phyloP scores from a whole-genome alignment of 495 filamentous ascomycete species.

The Xylaria bambusicola region DNA sequence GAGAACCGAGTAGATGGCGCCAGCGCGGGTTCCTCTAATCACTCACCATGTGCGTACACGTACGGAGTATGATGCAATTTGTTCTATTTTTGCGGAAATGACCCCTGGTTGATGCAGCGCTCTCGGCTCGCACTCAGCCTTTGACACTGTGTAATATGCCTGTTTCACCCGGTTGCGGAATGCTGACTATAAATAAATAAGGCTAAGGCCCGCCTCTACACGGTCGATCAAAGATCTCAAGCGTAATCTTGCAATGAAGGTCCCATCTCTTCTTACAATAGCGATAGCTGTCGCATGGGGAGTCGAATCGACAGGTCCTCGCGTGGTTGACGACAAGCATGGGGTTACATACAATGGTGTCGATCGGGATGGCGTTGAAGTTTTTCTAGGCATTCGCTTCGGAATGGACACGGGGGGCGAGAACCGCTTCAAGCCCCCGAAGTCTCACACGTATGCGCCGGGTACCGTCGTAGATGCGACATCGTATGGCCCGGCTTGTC shows the following conservation, averaged over 20 bases:
- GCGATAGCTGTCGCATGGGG: background rate
- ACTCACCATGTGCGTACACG: too few species aligned
- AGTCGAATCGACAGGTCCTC: background rate
- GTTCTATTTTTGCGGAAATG: too few species aligned
- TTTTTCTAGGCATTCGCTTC: conserved; percentile 50
- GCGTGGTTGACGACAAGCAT: conserved; percentile 21
- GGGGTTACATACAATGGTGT: conserved; percentile 34
- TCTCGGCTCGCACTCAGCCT: too few species aligned
- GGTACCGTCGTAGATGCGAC: conserved; percentile 43
- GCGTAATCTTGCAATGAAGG: background rate
- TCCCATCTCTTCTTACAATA: conserved; percentile 26
- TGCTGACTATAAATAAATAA: too few species aligned
- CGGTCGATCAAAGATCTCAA: too few species aligned
- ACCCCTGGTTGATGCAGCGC: too few species aligned
- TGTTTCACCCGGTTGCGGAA: too few species aligned
- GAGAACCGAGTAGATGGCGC: too few species aligned
- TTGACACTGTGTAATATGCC: too few species aligned
- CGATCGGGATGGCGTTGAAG: conserved; percentile 39
- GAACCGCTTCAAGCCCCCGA: conserved; percentile 49
- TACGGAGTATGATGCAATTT: too few species aligned
- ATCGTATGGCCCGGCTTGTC: conserved; percentile 45
- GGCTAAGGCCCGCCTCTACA: too few species aligned
- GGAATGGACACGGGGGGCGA: conserved; percentile 44
- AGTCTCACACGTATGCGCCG: conserved; percentile 28
- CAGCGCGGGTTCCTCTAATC: too few species aligned